Conservation (phyloP, 768 basidiomycete genomes). For the Tephrocybe sp. region DNA sequence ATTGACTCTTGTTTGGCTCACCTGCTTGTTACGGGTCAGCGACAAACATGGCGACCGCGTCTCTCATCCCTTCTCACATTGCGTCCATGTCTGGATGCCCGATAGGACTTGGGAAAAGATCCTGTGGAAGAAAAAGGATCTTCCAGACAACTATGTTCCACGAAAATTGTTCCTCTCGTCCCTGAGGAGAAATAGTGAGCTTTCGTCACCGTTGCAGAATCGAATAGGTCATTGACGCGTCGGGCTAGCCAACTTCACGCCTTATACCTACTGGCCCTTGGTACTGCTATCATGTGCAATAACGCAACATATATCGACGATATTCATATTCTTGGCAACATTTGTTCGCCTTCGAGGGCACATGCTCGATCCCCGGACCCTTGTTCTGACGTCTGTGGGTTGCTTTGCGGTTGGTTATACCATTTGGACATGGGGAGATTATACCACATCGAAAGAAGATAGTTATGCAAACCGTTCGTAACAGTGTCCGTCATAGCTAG, state of each 20-base stretch:
- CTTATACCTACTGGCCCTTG: conserved; percentile 75
- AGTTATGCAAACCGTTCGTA: conserved; percentile 21
- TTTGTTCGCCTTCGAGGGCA: conserved; percentile 72
- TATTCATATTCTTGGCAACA: conserved; percentile 78
- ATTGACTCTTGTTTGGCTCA: conserved; percentile 33
- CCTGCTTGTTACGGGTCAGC: not conserved
- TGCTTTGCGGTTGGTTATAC: conserved; percentile 63
- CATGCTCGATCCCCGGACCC: conserved; percentile 63
- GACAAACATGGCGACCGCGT: conserved; percentile 8
- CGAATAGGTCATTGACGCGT: conserved; percentile 11
- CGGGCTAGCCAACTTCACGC: conserved; percentile 70
- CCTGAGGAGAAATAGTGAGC: conserved; percentile 76
- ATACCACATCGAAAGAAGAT: conserved; percentile 16
- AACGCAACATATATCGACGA: conserved; percentile 80
- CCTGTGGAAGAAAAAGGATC: conserved; percentile 76
- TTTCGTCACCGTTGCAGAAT: conserved; percentile 11
- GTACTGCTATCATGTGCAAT: conserved; percentile 72
- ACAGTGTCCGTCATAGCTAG: not conserved
- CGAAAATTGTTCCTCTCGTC: conserved; percentile 72
- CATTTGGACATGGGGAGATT: conserved; percentile 59
- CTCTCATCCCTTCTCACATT: not conserved
- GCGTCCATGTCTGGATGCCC: conserved; percentile 19
- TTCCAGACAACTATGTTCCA: conserved; percentile 87
- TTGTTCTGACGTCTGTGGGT: conserved; percentile 64
- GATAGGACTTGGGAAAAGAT: conserved; percentile 59